Percentiles rank a stretch among this genome's conserved stretches.
phyloP scores from a whole-genome alignment of 768 basidiomycete species.

The Baorangia bicolor region DNA sequence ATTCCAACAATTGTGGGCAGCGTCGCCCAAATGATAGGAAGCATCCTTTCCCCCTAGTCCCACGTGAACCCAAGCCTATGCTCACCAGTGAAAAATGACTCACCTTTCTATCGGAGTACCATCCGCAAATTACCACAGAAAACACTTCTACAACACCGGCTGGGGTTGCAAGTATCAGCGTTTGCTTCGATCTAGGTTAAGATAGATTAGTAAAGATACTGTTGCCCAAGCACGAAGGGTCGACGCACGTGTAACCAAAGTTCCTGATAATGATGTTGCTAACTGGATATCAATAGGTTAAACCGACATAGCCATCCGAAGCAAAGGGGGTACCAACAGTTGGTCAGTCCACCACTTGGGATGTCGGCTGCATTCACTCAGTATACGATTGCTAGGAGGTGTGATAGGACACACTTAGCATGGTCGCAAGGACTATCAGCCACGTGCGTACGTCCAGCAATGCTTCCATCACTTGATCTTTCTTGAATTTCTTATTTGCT shows the following conservation, averaged over 20 bases:
- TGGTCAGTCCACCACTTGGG: constrained; percentile 21
- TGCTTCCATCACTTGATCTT: constrained; percentile 6
- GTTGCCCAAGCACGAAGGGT: background rate
- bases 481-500: background rate
- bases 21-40: constrained; percentile 11
- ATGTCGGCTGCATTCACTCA: constrained; percentile 13
- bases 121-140: constrained; percentile 22
- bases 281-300: constrained; percentile 1
- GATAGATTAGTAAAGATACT: background rate
- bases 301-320: background rate
- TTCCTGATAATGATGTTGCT: constrained; percentile 25
- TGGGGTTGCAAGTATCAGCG: constrained; percentile 19
- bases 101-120: constrained; percentile 24
- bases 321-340: constrained; percentile 8
- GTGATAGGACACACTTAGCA: constrained; percentile 7
- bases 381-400: background rate
- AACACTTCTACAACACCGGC: constrained; percentile 20
- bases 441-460: constrained; percentile 28
- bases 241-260: constrained; percentile 20
- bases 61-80: background rate
- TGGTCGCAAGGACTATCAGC: constrained; percentile 28
- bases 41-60: constrained; percentile 12
- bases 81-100: background rate
- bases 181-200: constrained; percentile 1
- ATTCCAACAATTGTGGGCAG: constrained; percentile 16